phyloP scores from a whole-genome alignment of 768 basidiomycete species.

The Pleurotus citrinopileatus region DNA sequence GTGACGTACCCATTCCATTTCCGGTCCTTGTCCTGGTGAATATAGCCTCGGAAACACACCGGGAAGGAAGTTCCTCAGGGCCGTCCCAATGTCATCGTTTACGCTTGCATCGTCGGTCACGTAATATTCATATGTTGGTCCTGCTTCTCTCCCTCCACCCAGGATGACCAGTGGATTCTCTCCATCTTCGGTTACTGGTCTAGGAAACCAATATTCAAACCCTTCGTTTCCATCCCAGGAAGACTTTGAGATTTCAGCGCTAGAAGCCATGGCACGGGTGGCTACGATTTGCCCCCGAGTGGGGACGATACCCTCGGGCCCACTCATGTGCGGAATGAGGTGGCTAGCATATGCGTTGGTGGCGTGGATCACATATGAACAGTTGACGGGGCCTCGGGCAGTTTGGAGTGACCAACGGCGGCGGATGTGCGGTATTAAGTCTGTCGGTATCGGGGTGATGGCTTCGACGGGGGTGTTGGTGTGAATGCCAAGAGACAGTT shows the following conservation, averaged over 20 bases:
- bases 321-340: conserved; percentile 67
- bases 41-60: conserved; percentile 53
- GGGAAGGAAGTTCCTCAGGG: conserved; percentile 60
- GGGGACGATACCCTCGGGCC: conserved; percentile 58
- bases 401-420: conserved; percentile 59
- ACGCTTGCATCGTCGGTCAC: conserved; percentile 56
- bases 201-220: conserved; percentile 83
- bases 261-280: conserved; percentile 32
- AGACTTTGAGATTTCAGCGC: conserved; percentile 36
- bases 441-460: conserved; percentile 25
- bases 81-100: conserved; percentile 42
- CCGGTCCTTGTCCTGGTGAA: conserved; percentile 45
- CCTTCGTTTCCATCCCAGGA: conserved; percentile 52
- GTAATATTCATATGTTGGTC: conserved; percentile 45
- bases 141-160: conserved; percentile 61
- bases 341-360: conserved; percentile 83
- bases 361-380: conserved; percentile 74
- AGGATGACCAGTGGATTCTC: conserved; percentile 60
- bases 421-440: not conserved
- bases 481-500: conserved; percentile 53
- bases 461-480: conserved; percentile 70
- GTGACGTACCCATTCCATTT: conserved; percentile 76
- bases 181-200: conserved; percentile 31
- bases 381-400: conserved; percentile 58
- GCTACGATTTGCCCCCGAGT: conserved; percentile 68